Evolutionary conservation across 257 asterid species (phyloP).

Genomic region (Solanum ossicruentum): DNA sequence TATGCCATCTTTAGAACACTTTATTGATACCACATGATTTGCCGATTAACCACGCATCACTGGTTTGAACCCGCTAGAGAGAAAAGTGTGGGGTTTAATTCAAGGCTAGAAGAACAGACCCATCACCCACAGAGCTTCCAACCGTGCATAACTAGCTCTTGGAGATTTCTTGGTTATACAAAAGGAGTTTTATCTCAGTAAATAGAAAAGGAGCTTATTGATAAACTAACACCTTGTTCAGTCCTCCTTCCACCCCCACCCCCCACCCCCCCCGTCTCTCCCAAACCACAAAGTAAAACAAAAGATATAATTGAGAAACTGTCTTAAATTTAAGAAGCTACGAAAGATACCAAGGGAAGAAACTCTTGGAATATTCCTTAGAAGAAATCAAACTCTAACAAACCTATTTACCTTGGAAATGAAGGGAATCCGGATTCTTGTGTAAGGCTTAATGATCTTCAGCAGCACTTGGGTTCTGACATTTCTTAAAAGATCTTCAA

Average conservation of each 20-base stretch:
- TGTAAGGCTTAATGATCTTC: constrained; percentile 94
- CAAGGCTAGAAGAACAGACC: not conserved
- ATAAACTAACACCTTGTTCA: not conserved
- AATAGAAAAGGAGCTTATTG: not conserved
- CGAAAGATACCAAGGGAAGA: not conserved
- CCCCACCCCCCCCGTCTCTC: no score
- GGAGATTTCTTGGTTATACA: not conserved
- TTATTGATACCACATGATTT: not conserved
- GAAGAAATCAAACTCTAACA: not conserved
- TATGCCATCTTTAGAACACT: not conserved
- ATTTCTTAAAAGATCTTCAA: constrained; percentile 95
- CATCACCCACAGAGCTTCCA: not conserved
- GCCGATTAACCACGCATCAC: not conserved
- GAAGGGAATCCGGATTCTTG: constrained; percentile 89
- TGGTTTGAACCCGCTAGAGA: not conserved
- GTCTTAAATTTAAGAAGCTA: not conserved
- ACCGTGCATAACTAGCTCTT: not conserved
- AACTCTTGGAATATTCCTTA: not conserved
- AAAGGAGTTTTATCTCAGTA: not conserved
- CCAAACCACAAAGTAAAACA: not conserved
- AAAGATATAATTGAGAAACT: not conserved
- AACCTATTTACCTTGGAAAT: constrained; percentile 61
- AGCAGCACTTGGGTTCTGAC: constrained; percentile 97
- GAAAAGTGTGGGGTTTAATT: not conserved
- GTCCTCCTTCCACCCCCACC: not conserved